These are phyloP conservation scores for Cutaneotrichosporon mucoides DNA, from an alignment of 1,284 basidiomycete species.

Conservation along the genomic window DNA sequence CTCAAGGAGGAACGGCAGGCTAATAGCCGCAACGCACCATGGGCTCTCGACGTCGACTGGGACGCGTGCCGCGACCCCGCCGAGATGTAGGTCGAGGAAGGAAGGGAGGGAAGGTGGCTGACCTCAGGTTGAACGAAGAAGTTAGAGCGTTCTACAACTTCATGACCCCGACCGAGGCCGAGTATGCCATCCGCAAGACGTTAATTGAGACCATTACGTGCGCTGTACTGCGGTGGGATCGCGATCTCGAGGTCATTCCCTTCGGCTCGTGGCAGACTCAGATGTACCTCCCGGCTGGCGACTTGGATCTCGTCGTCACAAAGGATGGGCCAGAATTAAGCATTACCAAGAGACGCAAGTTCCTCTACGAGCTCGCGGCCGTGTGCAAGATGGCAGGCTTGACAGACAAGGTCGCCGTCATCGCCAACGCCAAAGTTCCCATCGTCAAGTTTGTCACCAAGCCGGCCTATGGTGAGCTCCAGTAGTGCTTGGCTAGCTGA, in stretches of 20 bases:
- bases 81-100: constrained; percentile 57
- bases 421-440: constrained; percentile 85
- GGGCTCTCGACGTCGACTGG: constrained; percentile 75
- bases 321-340: constrained; percentile 39
- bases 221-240: constrained; percentile 63
- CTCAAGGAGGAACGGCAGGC: too few species aligned
- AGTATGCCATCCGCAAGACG: constrained; percentile 77
- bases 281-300: constrained; percentile 84
- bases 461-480: constrained; percentile 50
- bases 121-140: constrained; percentile 69
- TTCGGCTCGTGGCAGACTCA: constrained; percentile 95
- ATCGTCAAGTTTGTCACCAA: constrained; percentile 87
- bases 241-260: constrained; percentile 74
- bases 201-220: constrained; percentile 70
- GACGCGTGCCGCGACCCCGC: constrained; percentile 70
- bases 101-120: neutral
- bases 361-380: constrained; percentile 50
- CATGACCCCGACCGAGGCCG: constrained; percentile 78
- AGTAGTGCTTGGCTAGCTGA: neutral
- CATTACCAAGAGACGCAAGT: constrained; percentile 38
- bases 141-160: constrained; percentile 79
- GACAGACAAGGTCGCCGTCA: constrained; percentile 65
- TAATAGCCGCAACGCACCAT: constrained; percentile 57
- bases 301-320: constrained; percentile 58
- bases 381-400: constrained; percentile 53